phyloP scores from a whole-genome alignment of 768 basidiomycete species.

The Chalciporus pseudorubinellus region DNA sequence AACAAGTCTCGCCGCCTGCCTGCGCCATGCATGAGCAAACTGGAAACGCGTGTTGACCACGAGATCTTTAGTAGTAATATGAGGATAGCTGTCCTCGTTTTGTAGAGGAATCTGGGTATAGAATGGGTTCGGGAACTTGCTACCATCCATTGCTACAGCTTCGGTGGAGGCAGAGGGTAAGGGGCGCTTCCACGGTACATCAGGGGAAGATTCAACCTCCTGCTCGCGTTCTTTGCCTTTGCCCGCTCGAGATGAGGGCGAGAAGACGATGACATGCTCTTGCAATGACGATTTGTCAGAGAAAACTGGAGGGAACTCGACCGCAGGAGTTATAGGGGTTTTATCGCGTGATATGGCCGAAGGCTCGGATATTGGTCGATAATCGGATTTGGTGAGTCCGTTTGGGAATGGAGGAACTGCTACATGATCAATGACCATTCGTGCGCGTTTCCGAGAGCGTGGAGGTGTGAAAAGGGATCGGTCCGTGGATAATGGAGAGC shows the following conservation, averaged over 20 bases:
- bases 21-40: slow-evolving; percentile 21
- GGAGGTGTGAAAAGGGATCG: slow-evolving; percentile 32
- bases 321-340: not conserved
- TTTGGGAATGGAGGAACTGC: slow-evolving; percentile 22
- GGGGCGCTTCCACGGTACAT: not conserved
- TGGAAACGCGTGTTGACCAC: slow-evolving; percentile 23
- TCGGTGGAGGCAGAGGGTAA: not conserved
- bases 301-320: not conserved
- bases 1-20: slow-evolving; percentile 13
- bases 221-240: slow-evolving; percentile 27
- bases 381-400: slow-evolving; percentile 20
- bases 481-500: slow-evolving; percentile 10
- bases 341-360: not conserved
- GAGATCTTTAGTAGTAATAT: slow-evolving; percentile 15
- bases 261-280: not conserved
- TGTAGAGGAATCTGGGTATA: slow-evolving; percentile 14
- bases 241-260: not conserved
- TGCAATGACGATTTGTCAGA: not conserved
- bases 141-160: not conserved
- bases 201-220: not conserved
- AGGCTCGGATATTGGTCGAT: slow-evolving; percentile 8
- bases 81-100: slow-evolving; percentile 17
- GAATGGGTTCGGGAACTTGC: slow-evolving; percentile 6
- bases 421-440: slow-evolving; percentile 15
- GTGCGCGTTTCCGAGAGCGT: slow-evolving; percentile 8